Conservation (phyloP, 805 yeast species). For the Candida hispaniensis region DNA sequence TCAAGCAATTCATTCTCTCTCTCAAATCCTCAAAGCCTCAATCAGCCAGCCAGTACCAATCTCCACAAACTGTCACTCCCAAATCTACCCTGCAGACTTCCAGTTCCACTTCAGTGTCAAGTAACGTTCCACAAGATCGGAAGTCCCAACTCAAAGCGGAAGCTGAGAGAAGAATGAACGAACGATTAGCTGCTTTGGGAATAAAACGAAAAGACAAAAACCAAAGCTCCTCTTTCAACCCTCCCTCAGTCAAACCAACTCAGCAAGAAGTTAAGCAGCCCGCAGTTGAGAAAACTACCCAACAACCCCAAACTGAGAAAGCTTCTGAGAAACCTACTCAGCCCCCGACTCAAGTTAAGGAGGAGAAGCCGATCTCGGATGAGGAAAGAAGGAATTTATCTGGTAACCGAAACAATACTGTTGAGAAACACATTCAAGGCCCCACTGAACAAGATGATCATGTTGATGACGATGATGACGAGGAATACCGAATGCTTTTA, state of each 20-base stretch:
- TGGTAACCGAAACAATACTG: too few species aligned
- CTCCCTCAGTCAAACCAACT: slow-evolving; percentile 19
- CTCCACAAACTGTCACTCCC: slow-evolving; percentile 3
- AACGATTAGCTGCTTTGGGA: slow-evolving; percentile 71
- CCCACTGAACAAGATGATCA: too few species aligned
- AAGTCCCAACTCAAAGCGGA: slow-evolving; percentile 76
- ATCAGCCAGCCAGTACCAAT: slow-evolving; percentile 1
- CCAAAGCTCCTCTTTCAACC: slow-evolving; percentile 19
- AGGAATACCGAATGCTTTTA: slow-evolving; percentile 30
- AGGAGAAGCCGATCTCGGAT: neutral
- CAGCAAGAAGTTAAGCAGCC: too few species aligned
- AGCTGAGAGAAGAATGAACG: slow-evolving; percentile 73
- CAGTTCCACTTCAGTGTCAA: slow-evolving; percentile 6
- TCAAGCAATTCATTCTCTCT: slow-evolving; percentile 48
- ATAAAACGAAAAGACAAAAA: slow-evolving; percentile 31
- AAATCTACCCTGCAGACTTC: slow-evolving; percentile 9
- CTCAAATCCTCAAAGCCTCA: slow-evolving; percentile 27
- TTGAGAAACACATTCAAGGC: too few species aligned
- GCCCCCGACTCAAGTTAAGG: neutral
- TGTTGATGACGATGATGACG: slow-evolving; percentile 24
- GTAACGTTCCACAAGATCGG: slow-evolving; percentile 48
- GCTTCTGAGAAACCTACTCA: slow-evolving; percentile 1
- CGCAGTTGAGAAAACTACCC: slow-evolving; percentile 1
- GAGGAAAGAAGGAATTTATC: too few species aligned
- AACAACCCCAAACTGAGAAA: too few species aligned